Base-by-base conservation (phyloP, 768 basidiomycete genomes). In the Tulasnella calospora region DNA sequence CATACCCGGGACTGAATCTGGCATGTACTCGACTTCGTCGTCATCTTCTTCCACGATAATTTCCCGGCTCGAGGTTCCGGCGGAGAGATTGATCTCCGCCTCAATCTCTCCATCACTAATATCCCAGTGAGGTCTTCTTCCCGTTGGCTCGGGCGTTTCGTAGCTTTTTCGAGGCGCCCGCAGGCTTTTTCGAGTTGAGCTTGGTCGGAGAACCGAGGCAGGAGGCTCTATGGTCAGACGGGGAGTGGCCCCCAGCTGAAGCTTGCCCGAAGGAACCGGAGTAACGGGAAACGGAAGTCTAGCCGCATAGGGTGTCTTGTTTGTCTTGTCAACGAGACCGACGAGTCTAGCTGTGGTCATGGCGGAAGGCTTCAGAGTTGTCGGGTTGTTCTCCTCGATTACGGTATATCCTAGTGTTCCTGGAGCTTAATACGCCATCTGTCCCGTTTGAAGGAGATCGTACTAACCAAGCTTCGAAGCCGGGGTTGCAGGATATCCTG, bases 71-170 rank as follows among this genome's bases (percentile, higher is more conserved):
- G 81, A 79, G 27, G 27, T 36, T 33, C 81, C 82, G 67, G 82
- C 83, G 13, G 75, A 80, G 15, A 80, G 73, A 8, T 51, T 73
- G 33, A 84, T 80, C 44, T 85, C 84, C 13, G 87, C 82, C 46
- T 86, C 87, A 19, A 84, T 77, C 69, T 80, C 80, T 23, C 76
- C 85, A 70, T 93, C 92, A 80, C 89, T 90, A 44, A 92, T 88
- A 81, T 95, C 92, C 93, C 93, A 95, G 78, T 91, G 79, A 21
- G 89, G 80, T 90, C 77, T 46, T 36, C 80, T 87, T 3, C 91
- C 92, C 13, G 84, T 85, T 27, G 89, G 90, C 51, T 87, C 80
- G 1, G 94, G 94, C 0, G 94, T 94, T 81, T 91, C 87, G 80
- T 92, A 91, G 79, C 87, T 87, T 41, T 38, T 47, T 55, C 87